These are phyloP conservation scores for Fusarium nelsonii DNA, from an alignment of 2,329 filamentous ascomycete genomes.

Conservation along the genomic window DNA sequence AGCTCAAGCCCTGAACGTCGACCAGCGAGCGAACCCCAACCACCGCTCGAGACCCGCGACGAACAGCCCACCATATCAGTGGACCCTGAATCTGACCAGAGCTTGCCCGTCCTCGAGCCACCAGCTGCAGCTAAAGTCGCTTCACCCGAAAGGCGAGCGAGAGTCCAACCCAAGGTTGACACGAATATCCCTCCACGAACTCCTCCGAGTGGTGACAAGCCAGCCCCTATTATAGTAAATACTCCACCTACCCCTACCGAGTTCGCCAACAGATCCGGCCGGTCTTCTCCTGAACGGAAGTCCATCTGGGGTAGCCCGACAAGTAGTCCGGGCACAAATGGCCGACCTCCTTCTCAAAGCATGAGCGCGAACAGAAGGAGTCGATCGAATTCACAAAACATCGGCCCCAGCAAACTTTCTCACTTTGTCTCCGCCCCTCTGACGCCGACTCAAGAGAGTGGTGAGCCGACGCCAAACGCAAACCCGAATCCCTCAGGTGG, in stretches of 20 bases:
- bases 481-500: constrained; percentile 65
- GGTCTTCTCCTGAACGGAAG: constrained; percentile 49
- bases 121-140: constrained; percentile 50
- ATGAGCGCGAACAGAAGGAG: constrained; percentile 76
- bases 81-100: constrained; percentile 38
- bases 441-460: constrained; percentile 80
- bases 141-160: constrained; percentile 47
- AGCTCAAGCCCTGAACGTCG: constrained; percentile 44
- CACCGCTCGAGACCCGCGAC: constrained; percentile 31
- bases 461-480: constrained; percentile 67
- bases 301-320: constrained; percentile 47
- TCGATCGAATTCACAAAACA: constrained; percentile 65
- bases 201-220: constrained; percentile 60
- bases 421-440: constrained; percentile 78
- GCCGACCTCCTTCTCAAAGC: constrained; percentile 71
- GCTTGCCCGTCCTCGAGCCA: constrained; percentile 47
- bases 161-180: constrained; percentile 49
- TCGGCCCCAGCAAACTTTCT: constrained; percentile 88
- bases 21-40: constrained; percentile 34
- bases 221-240: constrained; percentile 70
- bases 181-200: constrained; percentile 58
- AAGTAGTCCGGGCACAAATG: constrained; percentile 57
- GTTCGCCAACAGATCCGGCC: constrained; percentile 38
- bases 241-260: constrained; percentile 75
- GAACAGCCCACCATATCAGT: constrained; percentile 40